Evolutionary conservation across 768 basidiomycete species (phyloP).

Genomic region (Termitomyces sp.): DNA sequence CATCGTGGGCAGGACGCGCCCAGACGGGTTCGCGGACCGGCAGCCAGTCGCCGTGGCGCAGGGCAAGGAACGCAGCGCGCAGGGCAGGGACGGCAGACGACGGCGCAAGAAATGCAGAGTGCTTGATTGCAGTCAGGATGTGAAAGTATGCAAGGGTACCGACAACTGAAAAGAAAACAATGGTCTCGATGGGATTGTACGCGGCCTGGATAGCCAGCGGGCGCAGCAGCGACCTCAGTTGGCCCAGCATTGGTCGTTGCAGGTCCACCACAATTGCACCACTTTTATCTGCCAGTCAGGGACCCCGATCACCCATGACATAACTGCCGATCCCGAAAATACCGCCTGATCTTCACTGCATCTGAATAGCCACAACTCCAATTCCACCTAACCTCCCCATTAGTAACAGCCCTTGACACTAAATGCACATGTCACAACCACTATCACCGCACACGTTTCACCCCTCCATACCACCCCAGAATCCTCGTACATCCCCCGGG

Average conservation of each 20-base stretch:
- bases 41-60: conserved; percentile 56
- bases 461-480: too few relatives aligned
- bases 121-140: conserved; percentile 83
- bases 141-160: conserved; percentile 96
- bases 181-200: conserved; percentile 80
- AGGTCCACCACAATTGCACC: background rate
- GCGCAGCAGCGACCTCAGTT: conserved; percentile 58
- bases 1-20: conserved; percentile 25
- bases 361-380: too few relatives aligned
- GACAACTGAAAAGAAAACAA: conserved; percentile 83
- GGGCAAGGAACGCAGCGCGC: conserved; percentile 50
- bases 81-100: conserved; percentile 35
- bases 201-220: conserved; percentile 70
- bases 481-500: too few relatives aligned
- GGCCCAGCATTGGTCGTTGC: conserved; percentile 9
- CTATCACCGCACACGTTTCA: too few relatives aligned
- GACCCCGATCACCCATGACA: too few relatives aligned
- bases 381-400: too few relatives aligned
- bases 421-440: too few relatives aligned
- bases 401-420: too few relatives aligned
- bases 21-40: conserved; percentile 51
- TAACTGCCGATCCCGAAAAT: too few relatives aligned
- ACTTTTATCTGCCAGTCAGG: background rate
- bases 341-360: too few relatives aligned
- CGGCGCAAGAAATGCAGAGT: conserved; percentile 74